These are phyloP conservation scores for Syzygium jambos DNA, from an alignment of 345 rosid species.

Conservation along the genomic window DNA sequence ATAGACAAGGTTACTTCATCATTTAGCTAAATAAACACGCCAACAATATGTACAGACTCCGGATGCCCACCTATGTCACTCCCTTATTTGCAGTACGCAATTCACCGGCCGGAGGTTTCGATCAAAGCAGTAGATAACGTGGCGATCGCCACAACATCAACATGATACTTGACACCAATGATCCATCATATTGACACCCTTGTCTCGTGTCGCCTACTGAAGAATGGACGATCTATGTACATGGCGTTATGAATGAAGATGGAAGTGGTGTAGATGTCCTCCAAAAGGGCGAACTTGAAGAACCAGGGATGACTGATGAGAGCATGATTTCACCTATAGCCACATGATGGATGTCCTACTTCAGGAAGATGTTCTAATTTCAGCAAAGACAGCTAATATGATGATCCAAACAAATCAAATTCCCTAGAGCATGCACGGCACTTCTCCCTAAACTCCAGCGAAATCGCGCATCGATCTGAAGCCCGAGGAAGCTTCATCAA, in stretches of 20 bases:
- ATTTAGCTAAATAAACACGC: not conserved
- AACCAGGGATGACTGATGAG: not conserved
- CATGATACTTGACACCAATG: not conserved
- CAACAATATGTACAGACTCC: not conserved
- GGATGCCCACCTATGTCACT: not conserved
- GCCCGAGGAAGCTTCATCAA: not conserved
- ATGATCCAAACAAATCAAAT: not conserved
- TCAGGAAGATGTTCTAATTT: not conserved
- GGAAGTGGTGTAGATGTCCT: not conserved
- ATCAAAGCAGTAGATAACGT: not conserved
- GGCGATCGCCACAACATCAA: not conserved
- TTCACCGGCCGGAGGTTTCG: not conserved
- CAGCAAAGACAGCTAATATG: not conserved
- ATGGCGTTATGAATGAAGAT: not conserved
- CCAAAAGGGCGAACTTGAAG: not conserved
- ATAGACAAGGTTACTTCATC: not conserved
- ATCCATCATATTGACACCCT: not conserved
- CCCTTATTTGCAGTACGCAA: not conserved
- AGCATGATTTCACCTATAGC: not conserved
- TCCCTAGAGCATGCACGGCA: not conserved
- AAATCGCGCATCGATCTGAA: not conserved
- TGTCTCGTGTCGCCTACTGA: not conserved
- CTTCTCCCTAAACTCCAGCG: not conserved
- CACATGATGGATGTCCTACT: not conserved
- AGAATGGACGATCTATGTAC: not conserved